phyloP scores from a whole-genome alignment of 352 stramenopile genomes.

The Phytophthora pinifolia region DNA sequence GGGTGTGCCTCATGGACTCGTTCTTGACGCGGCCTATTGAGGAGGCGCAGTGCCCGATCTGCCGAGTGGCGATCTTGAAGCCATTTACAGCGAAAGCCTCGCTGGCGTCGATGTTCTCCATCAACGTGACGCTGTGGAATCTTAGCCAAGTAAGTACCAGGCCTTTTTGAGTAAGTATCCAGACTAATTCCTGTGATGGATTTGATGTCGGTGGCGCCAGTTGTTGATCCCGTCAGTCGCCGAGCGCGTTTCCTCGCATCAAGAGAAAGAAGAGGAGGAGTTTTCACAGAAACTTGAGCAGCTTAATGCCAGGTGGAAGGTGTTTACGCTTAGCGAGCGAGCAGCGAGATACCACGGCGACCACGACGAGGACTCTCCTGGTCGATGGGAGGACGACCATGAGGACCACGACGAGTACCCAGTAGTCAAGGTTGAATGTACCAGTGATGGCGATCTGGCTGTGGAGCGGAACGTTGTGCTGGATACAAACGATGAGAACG shows the following conservation, averaged over 20 bases:
- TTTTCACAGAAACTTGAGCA: conserved; percentile 52
- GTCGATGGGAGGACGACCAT: conserved; percentile 27
- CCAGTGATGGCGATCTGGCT: conserved; percentile 52
- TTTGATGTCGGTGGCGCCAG: conserved; percentile 18
- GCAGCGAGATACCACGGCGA: conserved; percentile 35
- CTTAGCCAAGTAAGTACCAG: conserved; percentile 47
- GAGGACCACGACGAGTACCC: conserved; percentile 36
- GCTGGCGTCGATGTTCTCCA: conserved; percentile 38
- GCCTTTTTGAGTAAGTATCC: too few relatives aligned
- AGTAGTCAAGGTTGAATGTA: conserved; percentile 54
- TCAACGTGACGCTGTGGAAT: conserved; percentile 80
- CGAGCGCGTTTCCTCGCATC: conserved; percentile 18
- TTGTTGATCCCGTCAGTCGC: conserved; percentile 35
- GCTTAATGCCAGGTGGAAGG: conserved; percentile 56
- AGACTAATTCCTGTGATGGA: conserved; percentile 4
- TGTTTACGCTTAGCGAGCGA: conserved; percentile 38
- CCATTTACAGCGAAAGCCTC: conserved; percentile 25
- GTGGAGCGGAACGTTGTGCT: too few relatives aligned
- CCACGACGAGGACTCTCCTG: conserved; percentile 12
- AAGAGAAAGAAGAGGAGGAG: conserved; percentile 50
- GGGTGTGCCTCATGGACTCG: conserved; percentile 54
- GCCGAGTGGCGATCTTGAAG: conserved; percentile 40
- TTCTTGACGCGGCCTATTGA: conserved; percentile 44
- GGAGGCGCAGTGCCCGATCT: conserved; percentile 52
- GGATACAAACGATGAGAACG: conserved; percentile 66